A percentile compares a stretch with the other conserved stretches of the same genome.
These are phyloP conservation scores for Schizothecium vesticola DNA, from an alignment of 495 filamentous ascomycete genomes.

Conservation along the genomic window DNA sequence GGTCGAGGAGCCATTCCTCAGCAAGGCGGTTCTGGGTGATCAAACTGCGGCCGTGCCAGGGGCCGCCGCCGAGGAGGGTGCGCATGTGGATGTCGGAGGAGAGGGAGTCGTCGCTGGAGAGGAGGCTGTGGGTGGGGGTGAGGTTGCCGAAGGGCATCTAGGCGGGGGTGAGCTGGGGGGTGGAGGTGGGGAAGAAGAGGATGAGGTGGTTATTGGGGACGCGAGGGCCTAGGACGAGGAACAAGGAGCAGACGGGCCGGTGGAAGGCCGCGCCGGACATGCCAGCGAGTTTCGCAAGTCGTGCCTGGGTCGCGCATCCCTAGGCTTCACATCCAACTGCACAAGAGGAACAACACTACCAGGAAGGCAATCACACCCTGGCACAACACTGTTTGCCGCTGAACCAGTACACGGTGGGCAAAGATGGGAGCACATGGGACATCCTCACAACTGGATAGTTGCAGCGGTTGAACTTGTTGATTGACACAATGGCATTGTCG, in stretches of 20 bases:
- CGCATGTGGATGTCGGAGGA: neutral
- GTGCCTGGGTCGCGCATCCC: too few species aligned
- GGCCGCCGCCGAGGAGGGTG: neutral
- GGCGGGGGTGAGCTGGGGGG: neutral
- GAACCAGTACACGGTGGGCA: too few species aligned
- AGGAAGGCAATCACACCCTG: too few species aligned
- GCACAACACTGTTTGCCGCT: too few species aligned
- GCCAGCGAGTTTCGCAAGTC: too few species aligned
- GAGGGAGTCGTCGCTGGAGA: neutral
- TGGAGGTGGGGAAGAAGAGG: neutral
- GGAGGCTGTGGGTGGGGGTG: neutral
- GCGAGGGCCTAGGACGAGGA: neutral
- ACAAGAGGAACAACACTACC: too few species aligned
- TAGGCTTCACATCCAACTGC: too few species aligned
- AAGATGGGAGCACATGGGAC: too few species aligned
- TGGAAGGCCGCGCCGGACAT: neutral
- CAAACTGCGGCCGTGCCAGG: neutral
- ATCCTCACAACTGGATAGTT: too few species aligned
- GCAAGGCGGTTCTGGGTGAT: neutral
- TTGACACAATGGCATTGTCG: too few species aligned
- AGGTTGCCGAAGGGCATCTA: neutral
- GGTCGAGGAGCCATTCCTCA: neutral
- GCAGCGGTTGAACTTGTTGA: too few species aligned
- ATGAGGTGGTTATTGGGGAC: neutral
- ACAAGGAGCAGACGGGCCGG: neutral